Percentiles rank a stretch among this genome's conserved stretches.
These are phyloP conservation scores for Torulaspora globosa DNA, from an alignment of 1,139 yeast genomes.

Conservation along the genomic window DNA sequence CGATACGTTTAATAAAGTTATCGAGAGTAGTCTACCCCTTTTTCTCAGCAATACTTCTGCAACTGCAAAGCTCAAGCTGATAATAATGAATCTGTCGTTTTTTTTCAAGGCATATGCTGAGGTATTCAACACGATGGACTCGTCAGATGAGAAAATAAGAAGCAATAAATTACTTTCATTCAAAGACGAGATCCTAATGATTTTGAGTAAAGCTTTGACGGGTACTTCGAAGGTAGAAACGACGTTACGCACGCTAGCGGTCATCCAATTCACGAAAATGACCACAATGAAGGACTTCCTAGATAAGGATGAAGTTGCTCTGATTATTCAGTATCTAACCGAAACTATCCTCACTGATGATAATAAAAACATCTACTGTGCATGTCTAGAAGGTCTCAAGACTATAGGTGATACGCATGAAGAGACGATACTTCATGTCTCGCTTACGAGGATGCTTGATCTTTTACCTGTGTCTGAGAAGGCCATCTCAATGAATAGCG, in stretches of 20 bases:
- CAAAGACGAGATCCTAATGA: slow-evolving; percentile 64
- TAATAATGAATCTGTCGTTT: slow-evolving; percentile 58
- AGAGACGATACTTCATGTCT: slow-evolving; percentile 50
- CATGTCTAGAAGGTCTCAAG: slow-evolving; percentile 52
- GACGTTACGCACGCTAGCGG: slow-evolving; percentile 61
- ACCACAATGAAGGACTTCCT: slow-evolving; percentile 48
- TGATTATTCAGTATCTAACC: slow-evolving; percentile 63
- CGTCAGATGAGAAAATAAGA: slow-evolving; percentile 13
- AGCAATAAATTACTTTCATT: slow-evolving; percentile 40
- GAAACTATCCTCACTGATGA: slow-evolving; percentile 53
- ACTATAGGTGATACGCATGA: slow-evolving; percentile 42
- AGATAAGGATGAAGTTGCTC: slow-evolving; percentile 50
- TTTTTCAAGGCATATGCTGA: slow-evolving; percentile 45
- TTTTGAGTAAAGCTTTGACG: slow-evolving; percentile 63
- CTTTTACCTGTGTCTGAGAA: slow-evolving; percentile 43
- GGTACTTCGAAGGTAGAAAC: slow-evolving; percentile 64
- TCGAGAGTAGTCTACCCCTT: slow-evolving; percentile 40
- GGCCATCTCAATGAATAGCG: slow-evolving; percentile 25
- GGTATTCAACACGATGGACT: slow-evolving; percentile 34
- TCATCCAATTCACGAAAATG: slow-evolving; percentile 59
- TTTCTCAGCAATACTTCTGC: slow-evolving; percentile 38
- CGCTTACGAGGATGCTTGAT: slow-evolving; percentile 58
- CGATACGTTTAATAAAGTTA: slow-evolving; percentile 46
- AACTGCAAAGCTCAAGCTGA: slow-evolving; percentile 53
- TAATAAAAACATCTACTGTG: slow-evolving; percentile 41